Conservation (phyloP, 1,284 basidiomycete species). For the Veloboletus limbatus region DNA sequence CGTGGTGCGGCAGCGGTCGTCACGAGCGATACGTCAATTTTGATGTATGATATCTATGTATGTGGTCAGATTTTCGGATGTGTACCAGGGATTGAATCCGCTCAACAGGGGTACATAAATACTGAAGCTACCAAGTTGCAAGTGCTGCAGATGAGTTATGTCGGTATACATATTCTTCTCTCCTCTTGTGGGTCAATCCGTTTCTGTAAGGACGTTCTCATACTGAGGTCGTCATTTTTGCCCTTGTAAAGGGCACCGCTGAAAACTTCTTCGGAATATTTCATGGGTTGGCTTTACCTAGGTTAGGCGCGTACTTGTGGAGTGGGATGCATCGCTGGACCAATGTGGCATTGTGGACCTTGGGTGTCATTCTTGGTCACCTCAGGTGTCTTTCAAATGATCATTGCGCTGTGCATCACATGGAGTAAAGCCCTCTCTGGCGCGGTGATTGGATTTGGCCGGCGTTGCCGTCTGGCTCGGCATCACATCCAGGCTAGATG, state of each 20-base stretch:
- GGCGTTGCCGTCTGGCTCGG: slow-evolving; percentile 84
- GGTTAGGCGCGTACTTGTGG: slow-evolving; percentile 28
- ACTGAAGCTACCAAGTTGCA: slow-evolving; percentile 60
- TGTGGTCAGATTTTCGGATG: slow-evolving; percentile 47
- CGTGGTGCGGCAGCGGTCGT: slow-evolving; percentile 78
- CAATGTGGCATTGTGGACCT: slow-evolving; percentile 38
- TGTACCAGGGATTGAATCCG: neutral
- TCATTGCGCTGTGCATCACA: slow-evolving; percentile 80
- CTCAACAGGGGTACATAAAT: slow-evolving; percentile 53
- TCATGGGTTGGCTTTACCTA: slow-evolving; percentile 89
- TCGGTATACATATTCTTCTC: slow-evolving; percentile 45
- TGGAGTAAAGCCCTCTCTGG: slow-evolving; percentile 79
- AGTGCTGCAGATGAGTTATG: slow-evolving; percentile 53
- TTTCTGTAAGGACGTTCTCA: slow-evolving; percentile 30
- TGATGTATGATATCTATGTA: slow-evolving; percentile 85
- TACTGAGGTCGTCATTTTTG: slow-evolving; percentile 73
- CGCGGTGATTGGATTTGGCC: slow-evolving; percentile 67
- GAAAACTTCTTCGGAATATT: slow-evolving; percentile 85
- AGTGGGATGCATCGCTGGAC: neutral
- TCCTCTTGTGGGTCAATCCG: slow-evolving; percentile 26
- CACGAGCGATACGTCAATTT: slow-evolving; percentile 75
- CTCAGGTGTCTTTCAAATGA: slow-evolving; percentile 84
- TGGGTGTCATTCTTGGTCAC: slow-evolving; percentile 83
- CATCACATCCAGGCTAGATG: slow-evolving; percentile 72
- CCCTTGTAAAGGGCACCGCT: slow-evolving; percentile 76